Evolutionary conservation across 2,329 filamentous ascomycete genomes (phyloP).

Genomic region (Neonectria punicea): DNA sequence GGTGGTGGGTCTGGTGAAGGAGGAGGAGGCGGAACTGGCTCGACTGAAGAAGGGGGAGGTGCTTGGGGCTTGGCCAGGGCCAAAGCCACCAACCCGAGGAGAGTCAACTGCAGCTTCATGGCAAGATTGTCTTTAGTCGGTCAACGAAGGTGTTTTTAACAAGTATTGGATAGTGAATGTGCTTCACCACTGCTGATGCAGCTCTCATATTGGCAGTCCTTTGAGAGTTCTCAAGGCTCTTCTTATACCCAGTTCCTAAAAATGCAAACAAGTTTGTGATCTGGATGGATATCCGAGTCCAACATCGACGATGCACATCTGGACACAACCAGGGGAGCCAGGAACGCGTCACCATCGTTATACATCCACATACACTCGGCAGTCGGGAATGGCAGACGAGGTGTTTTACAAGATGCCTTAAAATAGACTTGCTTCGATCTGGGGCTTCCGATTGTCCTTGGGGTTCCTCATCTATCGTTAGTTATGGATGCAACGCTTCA

Average conservation of each 20-base stretch:
- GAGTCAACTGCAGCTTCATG: constrained; percentile 43
- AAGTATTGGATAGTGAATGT: background rate
- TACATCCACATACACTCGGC: constrained; percentile 20
- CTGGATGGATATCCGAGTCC: background rate
- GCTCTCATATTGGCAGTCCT: background rate
- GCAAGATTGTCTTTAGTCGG: background rate
- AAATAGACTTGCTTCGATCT: background rate
- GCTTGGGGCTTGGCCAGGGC: constrained; percentile 41
- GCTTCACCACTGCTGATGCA: background rate
- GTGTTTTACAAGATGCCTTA: background rate
- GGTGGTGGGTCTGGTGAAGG: constrained; percentile 15
- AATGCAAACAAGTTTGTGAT: background rate
- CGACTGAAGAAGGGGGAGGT: constrained; percentile 23
- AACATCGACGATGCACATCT: background rate
- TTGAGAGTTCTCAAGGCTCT: background rate
- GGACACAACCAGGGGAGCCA: constrained; percentile 1
- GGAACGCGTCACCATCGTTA: constrained; percentile 11
- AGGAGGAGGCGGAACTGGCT: constrained; percentile 28
- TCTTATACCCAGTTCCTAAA: background rate
- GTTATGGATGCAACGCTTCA: background rate
- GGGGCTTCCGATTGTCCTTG: background rate
- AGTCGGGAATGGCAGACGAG: background rate
- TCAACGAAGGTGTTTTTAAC: background rate
- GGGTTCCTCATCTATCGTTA: background rate
- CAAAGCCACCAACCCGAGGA: constrained; percentile 38